These are phyloP conservation scores for Epichloe gansuensis DNA, from an alignment of 2,329 filamentous ascomycete genomes.

Conservation along the genomic window DNA sequence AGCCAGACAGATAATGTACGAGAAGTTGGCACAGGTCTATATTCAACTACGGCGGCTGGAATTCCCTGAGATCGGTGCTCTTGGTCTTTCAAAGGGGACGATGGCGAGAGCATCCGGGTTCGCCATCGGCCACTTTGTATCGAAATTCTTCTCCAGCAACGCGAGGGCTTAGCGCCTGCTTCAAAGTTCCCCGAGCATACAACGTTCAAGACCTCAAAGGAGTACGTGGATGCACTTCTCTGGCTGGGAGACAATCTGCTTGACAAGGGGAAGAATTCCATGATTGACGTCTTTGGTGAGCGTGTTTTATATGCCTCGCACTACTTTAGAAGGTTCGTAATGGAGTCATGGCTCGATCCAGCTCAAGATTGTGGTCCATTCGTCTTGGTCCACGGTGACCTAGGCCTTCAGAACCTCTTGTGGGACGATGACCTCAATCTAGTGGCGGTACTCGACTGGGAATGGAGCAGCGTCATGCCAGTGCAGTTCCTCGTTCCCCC, in stretches of 20 bases:
- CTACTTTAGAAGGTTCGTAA: constrained; percentile 9
- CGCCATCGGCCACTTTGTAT: background rate
- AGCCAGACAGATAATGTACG: background rate
- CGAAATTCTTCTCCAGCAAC: background rate
- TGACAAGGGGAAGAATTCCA: background rate
- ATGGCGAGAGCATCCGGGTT: background rate
- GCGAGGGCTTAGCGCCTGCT: background rate
- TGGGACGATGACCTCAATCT: constrained; percentile 8
- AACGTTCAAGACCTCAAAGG: background rate
- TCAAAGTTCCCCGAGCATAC: background rate
- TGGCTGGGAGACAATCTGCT: background rate
- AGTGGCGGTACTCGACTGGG: constrained; percentile 10
- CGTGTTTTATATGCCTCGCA: constrained; percentile 13
- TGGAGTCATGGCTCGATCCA: constrained; percentile 5
- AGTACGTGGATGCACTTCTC: background rate
- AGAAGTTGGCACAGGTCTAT: background rate
- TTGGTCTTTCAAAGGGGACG: background rate
- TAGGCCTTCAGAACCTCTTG: constrained; percentile 12
- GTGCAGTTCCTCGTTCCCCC: constrained; percentile 10
- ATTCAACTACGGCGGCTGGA: background rate
- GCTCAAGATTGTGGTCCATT: constrained; percentile 11
- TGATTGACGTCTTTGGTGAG: constrained; percentile 2
- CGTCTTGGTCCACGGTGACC: constrained; percentile 14
- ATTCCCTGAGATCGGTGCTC: background rate
- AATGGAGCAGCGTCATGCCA: constrained; percentile 12